Base-by-base conservation (phyloP, 2,329 filamentous ascomycete genomes). In the Calycina marina region DNA sequence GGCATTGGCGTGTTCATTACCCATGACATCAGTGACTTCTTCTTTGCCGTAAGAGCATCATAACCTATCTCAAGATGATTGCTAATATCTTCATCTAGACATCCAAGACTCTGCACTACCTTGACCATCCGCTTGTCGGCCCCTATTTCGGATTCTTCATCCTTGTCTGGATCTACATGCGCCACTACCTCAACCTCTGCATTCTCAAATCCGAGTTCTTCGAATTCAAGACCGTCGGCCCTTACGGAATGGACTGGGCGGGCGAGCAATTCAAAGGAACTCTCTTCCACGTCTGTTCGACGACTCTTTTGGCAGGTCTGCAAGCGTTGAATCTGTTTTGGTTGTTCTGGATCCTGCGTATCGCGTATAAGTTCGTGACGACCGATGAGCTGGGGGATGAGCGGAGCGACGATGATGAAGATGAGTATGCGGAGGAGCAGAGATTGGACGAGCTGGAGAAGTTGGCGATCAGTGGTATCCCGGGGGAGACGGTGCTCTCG, bases 21-120 rank as follows among this genome's bases (percentile, higher is more conserved):
- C 6, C 84, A 93, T 57, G 86, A 96, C 52, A 81, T 94, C 40
- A 85, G 77, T 38, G 86, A 94, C 56, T 93, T 94, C 60, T 94
- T 94, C 70, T 69, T 94, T 27, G 86, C 88, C 22, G 81, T 86
- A 70, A 59, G 77, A 12, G 6, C 12, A 17, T 18, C 1, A 14
- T 12, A 17, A n/a, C 6, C 18, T 11, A 13, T 20, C 10, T 15
- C 20, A 27, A 17, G 4, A 18, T 11, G 16, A 30, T n/a, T 18
- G 14, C 35, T 39, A 34, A 39, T 14, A 37, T 30, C 15, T 5
- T 12, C 25, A 25, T 14, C 22, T 45, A 86, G 78, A 90, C 82
- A 2, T 93, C 84, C 39, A 94, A 94, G 61, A 72, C 77, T 4
- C 71, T 94, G 46, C 93, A 93, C 61, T 94, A 96, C 60, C 61